A percentile compares a stretch with the other conserved stretches of the same genome.
Evolutionary conservation across 768 basidiomycete genomes (phyloP).

Genomic region (Coprinellus micaceus): DNA sequence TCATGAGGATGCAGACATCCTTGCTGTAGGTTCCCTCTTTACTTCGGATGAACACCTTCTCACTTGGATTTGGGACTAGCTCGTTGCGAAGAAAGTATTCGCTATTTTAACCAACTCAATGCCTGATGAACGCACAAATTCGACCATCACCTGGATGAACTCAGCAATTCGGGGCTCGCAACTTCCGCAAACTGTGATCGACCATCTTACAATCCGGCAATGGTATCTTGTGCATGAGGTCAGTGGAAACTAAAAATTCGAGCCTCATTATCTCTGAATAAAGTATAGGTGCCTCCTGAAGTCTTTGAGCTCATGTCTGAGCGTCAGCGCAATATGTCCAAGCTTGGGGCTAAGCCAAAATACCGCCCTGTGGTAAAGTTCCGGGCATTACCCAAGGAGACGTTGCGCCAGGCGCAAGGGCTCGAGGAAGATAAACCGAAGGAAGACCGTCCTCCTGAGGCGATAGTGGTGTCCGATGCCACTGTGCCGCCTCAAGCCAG

Average conservation of each 20-base stretch:
- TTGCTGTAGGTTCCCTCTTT: not conserved
- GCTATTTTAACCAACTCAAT: conserved; percentile 24
- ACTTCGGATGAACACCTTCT: not conserved
- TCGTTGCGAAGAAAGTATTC: conserved; percentile 19
- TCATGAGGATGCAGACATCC: not conserved
- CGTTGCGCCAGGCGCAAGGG: not conserved
- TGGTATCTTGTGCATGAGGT: not conserved
- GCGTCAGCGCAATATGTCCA: conserved; percentile 3
- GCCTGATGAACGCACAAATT: conserved; percentile 23
- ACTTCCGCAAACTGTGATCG: conserved; percentile 9
- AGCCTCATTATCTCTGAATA: conserved; percentile 11
- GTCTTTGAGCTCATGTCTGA: too few relatives aligned
- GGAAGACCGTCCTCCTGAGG: not conserved
- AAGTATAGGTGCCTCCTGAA: too few relatives aligned
- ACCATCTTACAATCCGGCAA: conserved; percentile 5
- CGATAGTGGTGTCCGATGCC: not conserved
- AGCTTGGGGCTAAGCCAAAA: not conserved
- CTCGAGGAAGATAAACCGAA: not conserved
- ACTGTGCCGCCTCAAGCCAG: not conserved
- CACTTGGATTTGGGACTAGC: not conserved
- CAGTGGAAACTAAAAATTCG: not conserved
- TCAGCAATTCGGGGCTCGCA: conserved; percentile 20
- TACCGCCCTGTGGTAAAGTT: conserved; percentile 16
- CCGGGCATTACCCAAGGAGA: conserved; percentile 7
- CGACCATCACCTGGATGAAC: conserved; percentile 21